These are phyloP conservation scores for Sicyos edulis DNA, from an alignment of 306 rosid genomes.

Conservation along the genomic window DNA sequence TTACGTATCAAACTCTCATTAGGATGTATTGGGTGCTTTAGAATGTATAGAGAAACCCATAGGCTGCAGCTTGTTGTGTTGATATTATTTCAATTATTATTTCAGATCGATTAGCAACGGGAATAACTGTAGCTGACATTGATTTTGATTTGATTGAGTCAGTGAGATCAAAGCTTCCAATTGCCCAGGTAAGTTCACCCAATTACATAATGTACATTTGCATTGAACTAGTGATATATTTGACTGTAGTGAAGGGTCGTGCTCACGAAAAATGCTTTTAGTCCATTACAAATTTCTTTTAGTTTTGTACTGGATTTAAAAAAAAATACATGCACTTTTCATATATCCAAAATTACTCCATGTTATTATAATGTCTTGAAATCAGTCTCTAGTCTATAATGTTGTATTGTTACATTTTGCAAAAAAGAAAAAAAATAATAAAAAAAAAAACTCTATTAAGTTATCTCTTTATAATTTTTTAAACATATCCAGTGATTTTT, in stretches of 20 bases:
- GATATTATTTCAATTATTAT: not conserved
- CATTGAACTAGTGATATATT: not conserved
- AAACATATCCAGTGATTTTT: no score
- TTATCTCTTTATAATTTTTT: no score
- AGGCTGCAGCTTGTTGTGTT: no score
- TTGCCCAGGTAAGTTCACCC: constrained; percentile 48
- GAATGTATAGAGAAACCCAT: no score
- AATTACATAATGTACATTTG: not conserved
- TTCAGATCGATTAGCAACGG: constrained; percentile 75
- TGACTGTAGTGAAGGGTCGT: not conserved
- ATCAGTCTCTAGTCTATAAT: no score
- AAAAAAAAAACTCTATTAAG: no score
- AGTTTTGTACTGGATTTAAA: no score
- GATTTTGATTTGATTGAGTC: constrained; percentile 68
- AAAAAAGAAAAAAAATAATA: no score
- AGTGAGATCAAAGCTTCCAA: constrained; percentile 79
- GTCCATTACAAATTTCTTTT: not conserved
- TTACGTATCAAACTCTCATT: not conserved
- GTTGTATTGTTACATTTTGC: no score
- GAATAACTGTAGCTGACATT: constrained; percentile 74
- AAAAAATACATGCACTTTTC: not conserved
- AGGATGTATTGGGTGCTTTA: no score
- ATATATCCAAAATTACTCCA: no score
- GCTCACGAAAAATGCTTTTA: not conserved
- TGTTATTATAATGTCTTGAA: no score